A percentile compares a stretch with the other conserved stretches of the same genome.
These are phyloP conservation scores for Bertia moriformis DNA, from an alignment of 2,329 filamentous ascomycete species.

Conservation along the genomic window DNA sequence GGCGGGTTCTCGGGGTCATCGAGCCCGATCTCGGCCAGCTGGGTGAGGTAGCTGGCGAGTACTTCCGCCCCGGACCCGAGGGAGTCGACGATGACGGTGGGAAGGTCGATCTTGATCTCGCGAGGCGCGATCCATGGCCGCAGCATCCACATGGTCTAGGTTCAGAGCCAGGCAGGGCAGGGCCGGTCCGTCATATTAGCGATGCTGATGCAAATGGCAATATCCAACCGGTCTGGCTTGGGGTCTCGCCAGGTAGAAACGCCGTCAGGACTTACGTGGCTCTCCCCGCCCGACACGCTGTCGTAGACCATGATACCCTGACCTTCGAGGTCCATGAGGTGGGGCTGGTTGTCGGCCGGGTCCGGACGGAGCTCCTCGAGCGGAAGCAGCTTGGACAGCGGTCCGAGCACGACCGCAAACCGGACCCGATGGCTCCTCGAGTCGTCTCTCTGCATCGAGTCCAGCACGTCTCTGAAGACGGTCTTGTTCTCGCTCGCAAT, in stretches of 20 bases:
- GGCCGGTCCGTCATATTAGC: not conserved
- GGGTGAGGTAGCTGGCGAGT: conserved; percentile 81
- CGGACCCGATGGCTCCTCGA: conserved; percentile 81
- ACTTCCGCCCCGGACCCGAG: conserved; percentile 90
- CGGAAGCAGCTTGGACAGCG: conserved; percentile 48
- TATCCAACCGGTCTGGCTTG: not conserved
- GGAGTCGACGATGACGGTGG: conserved; percentile 76
- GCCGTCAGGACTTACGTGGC: conserved; percentile 73
- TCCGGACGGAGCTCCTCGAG: conserved; percentile 22
- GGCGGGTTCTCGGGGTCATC: conserved; percentile 64
- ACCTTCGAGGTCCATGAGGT: conserved; percentile 69
- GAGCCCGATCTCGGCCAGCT: conserved; percentile 68
- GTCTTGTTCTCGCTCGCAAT: conserved; percentile 63
- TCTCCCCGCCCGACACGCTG: conserved; percentile 66
- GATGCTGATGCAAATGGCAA: not conserved
- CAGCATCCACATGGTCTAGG: conserved; percentile 98
- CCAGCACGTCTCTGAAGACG: conserved; percentile 69
- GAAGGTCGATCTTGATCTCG: conserved; percentile 92
- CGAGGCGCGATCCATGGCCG: conserved; percentile 76
- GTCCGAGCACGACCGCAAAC: conserved; percentile 59
- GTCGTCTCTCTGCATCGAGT: conserved; percentile 83
- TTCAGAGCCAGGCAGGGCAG: conserved; percentile 1
- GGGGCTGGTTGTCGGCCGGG: conserved; percentile 21
- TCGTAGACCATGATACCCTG: conserved; percentile 99
- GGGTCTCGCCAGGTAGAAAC: too few relatives aligned